These are phyloP conservation scores for Hyaloperonospora arabidopsidis DNA, from an alignment of 352 stramenopile species.

Conservation along the genomic window DNA sequence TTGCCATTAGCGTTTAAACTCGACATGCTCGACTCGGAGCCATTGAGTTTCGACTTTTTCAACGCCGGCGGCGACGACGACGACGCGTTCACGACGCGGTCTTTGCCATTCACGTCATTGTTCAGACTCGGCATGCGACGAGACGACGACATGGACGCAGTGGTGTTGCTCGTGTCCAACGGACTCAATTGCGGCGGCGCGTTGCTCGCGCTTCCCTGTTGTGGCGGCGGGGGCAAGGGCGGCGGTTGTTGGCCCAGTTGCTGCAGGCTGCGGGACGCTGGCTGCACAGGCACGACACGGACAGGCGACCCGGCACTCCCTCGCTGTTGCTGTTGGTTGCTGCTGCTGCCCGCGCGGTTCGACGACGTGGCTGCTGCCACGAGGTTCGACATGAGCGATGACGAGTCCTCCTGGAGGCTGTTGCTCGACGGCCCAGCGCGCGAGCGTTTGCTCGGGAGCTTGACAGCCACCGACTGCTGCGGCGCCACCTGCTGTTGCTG, in stretches of 20 bases:
- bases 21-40: conserved; percentile 43
- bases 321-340: conserved; percentile 26
- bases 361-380: conserved; percentile 45
- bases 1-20: conserved; percentile 67
- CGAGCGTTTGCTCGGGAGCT: conserved; percentile 51
- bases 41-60: conserved; percentile 75
- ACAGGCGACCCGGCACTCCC: conserved; percentile 38
- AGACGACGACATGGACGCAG: conserved; percentile 43
- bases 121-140: conserved; percentile 65
- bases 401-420: conserved; percentile 42
- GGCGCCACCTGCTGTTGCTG: conserved; percentile 35
- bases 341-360: conserved; percentile 22
- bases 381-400: conserved; percentile 58
- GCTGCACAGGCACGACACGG: conserved; percentile 59
- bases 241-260: conserved; percentile 50
- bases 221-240: conserved; percentile 34
- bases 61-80: conserved; percentile 47
- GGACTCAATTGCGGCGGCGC: conserved; percentile 51
- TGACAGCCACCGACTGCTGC: conserved; percentile 29
- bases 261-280: conserved; percentile 60
- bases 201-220: conserved; percentile 14
- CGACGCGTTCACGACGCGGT: conserved; percentile 22
- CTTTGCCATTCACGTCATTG: conserved; percentile 57
- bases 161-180: conserved; percentile 42
- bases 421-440: conserved; percentile 36